Evolutionary conservation across 1,284 basidiomycete species (phyloP), one percentile per base, ranked within the genome.

Genomic region (Flammula alnicola): DNA sequence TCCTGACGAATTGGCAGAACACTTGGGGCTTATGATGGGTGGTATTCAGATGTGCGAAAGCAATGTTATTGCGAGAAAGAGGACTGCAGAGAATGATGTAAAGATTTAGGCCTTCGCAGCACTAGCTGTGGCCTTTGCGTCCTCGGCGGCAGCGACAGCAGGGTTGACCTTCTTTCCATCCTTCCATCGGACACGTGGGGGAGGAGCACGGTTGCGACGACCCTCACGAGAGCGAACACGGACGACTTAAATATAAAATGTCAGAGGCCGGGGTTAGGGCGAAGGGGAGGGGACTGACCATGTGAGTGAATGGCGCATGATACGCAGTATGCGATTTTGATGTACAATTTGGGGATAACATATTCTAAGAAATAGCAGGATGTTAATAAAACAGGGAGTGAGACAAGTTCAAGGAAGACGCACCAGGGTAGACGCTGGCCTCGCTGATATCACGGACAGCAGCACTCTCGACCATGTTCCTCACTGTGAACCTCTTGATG

Each of bases 281-380:
- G 5, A 25, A 20, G 4, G 14, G 22, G 33, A 31, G 11, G 9
- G 22, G 29, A 73, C 86, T 58, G 59, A 92, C 91, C 90, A 77
- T 99, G 96, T 65, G 95, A 95, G 83, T 99, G 96, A 74, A 99
- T 98, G 38, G 96, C 96, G 73, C 97, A 99, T 52, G 95, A 98
- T 56, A 99, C 91, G 74, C 96, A 99, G 84, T 99, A 99, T 47
- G 86, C 89, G 63, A 99, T 92, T 88, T 98, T 98, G 83, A 98
- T 91, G 86, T 99, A 99, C 60, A 99, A 79, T 78, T 99, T 99
- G 56, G 96, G 96, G 64, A 99, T 88, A 51, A 86, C 86, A 77
- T 99, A 99, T 79, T 99, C 97, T 93, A 73, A 30, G 49, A 27
- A 46, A 5, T 2, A 20, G 10, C 27, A 48, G 29, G 22, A 23